Conservation (phyloP, 2,329 filamentous ascomycete species). For the Chaetomiaceae sp. region DNA sequence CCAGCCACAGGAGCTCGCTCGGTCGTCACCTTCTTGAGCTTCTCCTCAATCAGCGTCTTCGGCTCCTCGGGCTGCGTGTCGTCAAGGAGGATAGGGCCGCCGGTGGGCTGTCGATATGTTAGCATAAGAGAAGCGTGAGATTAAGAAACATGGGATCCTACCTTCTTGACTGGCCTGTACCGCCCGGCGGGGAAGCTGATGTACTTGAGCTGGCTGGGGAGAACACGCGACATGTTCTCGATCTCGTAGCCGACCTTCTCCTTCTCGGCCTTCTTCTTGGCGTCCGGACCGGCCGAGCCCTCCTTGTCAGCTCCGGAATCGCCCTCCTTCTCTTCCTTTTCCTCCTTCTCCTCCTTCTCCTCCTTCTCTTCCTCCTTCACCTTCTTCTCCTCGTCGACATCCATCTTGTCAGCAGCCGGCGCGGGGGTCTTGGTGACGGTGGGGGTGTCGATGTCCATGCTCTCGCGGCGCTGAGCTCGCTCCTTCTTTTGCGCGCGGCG, state of each 20-base stretch:
- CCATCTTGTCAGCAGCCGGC: conserved; percentile 75
- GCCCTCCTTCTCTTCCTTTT: conserved; percentile 51
- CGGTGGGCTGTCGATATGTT: conserved; percentile 65
- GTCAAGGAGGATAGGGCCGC: conserved; percentile 84
- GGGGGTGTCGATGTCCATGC: conserved; percentile 89
- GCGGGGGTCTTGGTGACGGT: conserved; percentile 58
- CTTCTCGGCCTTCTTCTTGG: conserved; percentile 88
- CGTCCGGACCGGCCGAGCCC: conserved; percentile 44
- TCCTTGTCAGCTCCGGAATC: conserved; percentile 55
- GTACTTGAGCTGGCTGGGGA: conserved; percentile 90
- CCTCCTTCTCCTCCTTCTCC: conserved; percentile 37
- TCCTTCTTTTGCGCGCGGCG: conserved; percentile 92
- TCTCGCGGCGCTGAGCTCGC: conserved; percentile 79
- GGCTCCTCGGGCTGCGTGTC: conserved; percentile 75
- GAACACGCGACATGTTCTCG: conserved; percentile 93
- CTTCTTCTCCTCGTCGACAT: conserved; percentile 64
- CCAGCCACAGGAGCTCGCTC: conserved; percentile 55
- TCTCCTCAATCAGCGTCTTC: conserved; percentile 82
- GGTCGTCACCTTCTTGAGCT: conserved; percentile 73
- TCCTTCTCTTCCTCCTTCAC: conserved; percentile 46
- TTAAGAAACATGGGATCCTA: conserved; percentile 37
- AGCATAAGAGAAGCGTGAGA: conserved; percentile 30
- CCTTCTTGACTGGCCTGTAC: conserved; percentile 87
- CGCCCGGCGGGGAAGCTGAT: conserved; percentile 86
- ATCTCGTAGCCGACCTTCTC: conserved; percentile 96